Evolutionary conservation across 78 protist genomes (phyloP).

Genomic region (Guillardia theta): DNA sequence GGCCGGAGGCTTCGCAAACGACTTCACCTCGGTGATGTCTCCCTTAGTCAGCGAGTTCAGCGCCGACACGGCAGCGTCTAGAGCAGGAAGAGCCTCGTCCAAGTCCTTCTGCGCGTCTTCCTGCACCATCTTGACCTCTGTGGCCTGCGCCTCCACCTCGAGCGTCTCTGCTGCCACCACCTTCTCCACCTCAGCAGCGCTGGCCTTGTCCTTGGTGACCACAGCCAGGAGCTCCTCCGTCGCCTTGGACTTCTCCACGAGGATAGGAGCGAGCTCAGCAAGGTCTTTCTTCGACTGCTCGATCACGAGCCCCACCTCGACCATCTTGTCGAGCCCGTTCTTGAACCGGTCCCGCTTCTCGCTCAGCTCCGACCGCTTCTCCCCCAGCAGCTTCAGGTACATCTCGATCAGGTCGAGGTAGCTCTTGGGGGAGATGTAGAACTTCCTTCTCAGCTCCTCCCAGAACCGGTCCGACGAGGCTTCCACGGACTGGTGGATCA

Average conservation of each 20-base stretch:
- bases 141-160: constrained; percentile 26
- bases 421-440: constrained; percentile 73
- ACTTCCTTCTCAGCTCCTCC: constrained; percentile 56
- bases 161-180: constrained; percentile 44
- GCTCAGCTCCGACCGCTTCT: background rate
- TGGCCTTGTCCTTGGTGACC: constrained; percentile 52
- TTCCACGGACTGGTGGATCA: constrained; percentile 60
- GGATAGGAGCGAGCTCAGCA: constrained; percentile 61
- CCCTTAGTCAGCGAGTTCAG: constrained; percentile 59
- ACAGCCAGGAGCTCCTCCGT: constrained; percentile 57
- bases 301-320: constrained; percentile 60
- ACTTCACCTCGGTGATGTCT: constrained; percentile 64
- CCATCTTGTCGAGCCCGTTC: constrained; percentile 61
- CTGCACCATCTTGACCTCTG: constrained; percentile 43
- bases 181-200: constrained; percentile 53
- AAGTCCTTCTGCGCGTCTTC: constrained; percentile 70
- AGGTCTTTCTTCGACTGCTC: constrained; percentile 66
- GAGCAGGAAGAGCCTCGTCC: constrained; percentile 71
- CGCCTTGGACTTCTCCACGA: constrained; percentile 42
- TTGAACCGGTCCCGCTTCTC: constrained; percentile 2
- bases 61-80: constrained; percentile 69
- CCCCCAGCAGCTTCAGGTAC: constrained; percentile 50
- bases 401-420: constrained; percentile 71
- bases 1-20: constrained; percentile 76
- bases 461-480: background rate